Evolutionary conservation across 805 yeast species (phyloP), one percentile per base, ranked within the genome.

Genomic region (Kuraishia cidri): DNA sequence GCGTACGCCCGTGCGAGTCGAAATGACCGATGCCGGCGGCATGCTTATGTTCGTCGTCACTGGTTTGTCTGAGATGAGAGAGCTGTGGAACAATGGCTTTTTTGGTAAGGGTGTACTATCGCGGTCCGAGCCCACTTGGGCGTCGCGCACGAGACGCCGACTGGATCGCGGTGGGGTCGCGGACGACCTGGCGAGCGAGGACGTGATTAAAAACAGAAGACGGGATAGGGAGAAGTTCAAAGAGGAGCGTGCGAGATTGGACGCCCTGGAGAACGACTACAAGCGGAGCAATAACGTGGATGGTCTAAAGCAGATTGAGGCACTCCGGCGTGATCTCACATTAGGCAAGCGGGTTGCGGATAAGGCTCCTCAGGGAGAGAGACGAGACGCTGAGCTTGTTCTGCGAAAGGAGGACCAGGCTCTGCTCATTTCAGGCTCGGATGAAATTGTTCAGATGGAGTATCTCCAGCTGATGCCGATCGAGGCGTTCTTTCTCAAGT

Each of bases 81-180:
- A 55, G 25, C 57, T 92, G 2, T 92, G 97, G 97, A 56, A 64
- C 12, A 69, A 69, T 43, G 98, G 98, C 1, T 92, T 87, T 49
- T 92, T 86, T 50, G 98, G 98, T 5, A 92, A 90, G 48, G 98
- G 97, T 2, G 71, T 73, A 3, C 59, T 87, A 29, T 83, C 95
- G 23, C 64, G 98, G 41, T 81, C 94, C 36, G 97, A 92, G 49
- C 95, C 98, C 0, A 74, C 95, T 0, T 92, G 97, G 97, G 55
- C 50, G 29, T 63, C 61, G n/a, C 64, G 97, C 34, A 75, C 85
- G 1, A 55, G 59, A 21, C 62, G 76, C 30, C 54, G 85, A 26
- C 56, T 82, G 17, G 17, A 20, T 7, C 7, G 10, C 10, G 23
- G 23, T 20, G 7, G 9, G 7, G 23, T 20, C 9, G n/a, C n/a